Base-by-base conservation (phyloP, 768 basidiomycete species). In the Leccinellum albellum region DNA sequence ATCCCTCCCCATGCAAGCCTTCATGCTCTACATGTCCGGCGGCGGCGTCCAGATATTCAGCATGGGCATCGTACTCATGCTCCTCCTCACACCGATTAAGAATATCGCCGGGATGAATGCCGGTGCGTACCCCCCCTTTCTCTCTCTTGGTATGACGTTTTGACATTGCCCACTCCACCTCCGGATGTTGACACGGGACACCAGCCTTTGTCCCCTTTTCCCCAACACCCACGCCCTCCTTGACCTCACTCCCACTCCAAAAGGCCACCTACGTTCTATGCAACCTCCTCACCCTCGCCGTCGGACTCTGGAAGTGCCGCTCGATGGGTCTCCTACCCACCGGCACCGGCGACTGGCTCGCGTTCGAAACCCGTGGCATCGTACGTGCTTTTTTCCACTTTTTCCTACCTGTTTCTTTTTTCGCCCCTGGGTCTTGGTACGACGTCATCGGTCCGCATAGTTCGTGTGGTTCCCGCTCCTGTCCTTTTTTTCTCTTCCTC, bases 1-100 rank as follows among this genome's bases (percentile, higher is more conserved):
- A 73, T 85, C 86, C 14, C 79, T 98, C 26, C 94, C 94, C 4
- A 97, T 97, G 95, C 94, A 98, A 67, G 93, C 88, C 5, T 89
- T 98, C 76, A 98, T 98, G 95, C 80, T 98, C 32, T 98, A 98
- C 82, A 96, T 98, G 90, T 95, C 94, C 21, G 95, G 95, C 33
- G 88, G 92, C 13, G 92, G 93, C 50, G 89, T 98, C 14, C 95
- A 98, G 73, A 88, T 98, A 44, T 97, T 98, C 73, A 95, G 93
- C 74, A 92, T 98, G 78, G 94, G 95, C 32, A 95, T 94, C 70
- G 89, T 98, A 21, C 88, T 93, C 68, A 94, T 95, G 91, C 80
- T 98, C 13, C 81, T 98, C 56, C 76, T 91, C 56, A 81, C 84
- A 10, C 95, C 95, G 0, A 86, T 96, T 74, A 91, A 88, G 72